Evolutionary conservation across 1,284 basidiomycete species (phyloP).

Genomic region (Ganoderma boninense): DNA sequence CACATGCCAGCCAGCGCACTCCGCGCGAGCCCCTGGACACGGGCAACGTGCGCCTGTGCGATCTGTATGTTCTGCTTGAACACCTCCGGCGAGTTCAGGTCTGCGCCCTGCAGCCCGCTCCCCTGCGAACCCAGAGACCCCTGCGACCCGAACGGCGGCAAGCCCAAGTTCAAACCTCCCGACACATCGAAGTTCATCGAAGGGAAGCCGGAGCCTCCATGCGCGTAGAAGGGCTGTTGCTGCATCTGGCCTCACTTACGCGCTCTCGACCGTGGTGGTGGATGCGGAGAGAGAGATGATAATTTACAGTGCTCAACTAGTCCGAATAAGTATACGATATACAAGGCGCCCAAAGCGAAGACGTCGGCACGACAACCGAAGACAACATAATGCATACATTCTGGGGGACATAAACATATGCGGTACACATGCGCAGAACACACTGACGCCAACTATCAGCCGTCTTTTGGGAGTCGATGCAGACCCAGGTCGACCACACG

Average conservation of each 20-base stretch:
- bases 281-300: slow-evolving; percentile 8
- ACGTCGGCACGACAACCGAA: background rate
- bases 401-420: slow-evolving; percentile 28
- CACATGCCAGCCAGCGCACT: slow-evolving; percentile 61
- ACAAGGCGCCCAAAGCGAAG: background rate
- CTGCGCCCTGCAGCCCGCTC: background rate
- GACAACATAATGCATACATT: slow-evolving; percentile 28
- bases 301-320: slow-evolving; percentile 3
- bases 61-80: slow-evolving; percentile 64
- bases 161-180: background rate
- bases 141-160: background rate
- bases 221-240: background rate
- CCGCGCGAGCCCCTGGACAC: slow-evolving; percentile 54
- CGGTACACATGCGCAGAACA: slow-evolving; percentile 21
- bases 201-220: background rate
- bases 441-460: slow-evolving; percentile 18
- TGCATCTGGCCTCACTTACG: background rate
- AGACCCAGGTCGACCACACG: slow-evolving; percentile 18
- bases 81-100: slow-evolving; percentile 55
- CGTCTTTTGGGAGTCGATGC: slow-evolving; percentile 25
- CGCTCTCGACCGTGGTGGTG: background rate
- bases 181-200: background rate
- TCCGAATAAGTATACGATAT: background rate
- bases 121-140: background rate
- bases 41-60: slow-evolving; percentile 52